These are phyloP conservation scores for Peronospora tabacina DNA, from an alignment of 352 stramenopile genomes.

Conservation along the genomic window DNA sequence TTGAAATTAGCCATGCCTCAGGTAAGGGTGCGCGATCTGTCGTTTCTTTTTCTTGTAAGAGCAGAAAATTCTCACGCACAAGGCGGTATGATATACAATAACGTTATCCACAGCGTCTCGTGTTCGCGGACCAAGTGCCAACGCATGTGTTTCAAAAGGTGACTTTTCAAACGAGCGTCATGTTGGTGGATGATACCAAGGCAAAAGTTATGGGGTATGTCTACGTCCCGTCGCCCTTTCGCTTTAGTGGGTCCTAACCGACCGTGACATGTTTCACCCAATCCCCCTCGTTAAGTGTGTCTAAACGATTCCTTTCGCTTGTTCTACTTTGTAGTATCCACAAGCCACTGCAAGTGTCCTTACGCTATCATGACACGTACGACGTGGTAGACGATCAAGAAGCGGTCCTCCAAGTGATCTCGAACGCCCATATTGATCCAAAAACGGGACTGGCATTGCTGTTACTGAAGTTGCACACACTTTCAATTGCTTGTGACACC, in stretches of 20 bases:
- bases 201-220: slow-evolving; percentile 45
- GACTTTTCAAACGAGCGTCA: slow-evolving; percentile 46
- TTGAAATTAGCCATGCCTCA: slow-evolving; percentile 30
- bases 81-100: slow-evolving; percentile 3
- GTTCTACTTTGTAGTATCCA: slow-evolving; percentile 19
- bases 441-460: slow-evolving; percentile 40
- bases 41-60: slow-evolving; percentile 4
- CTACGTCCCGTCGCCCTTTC: neutral
- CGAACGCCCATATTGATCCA: slow-evolving; percentile 26
- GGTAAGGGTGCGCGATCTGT: slow-evolving; percentile 21
- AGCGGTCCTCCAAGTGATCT: slow-evolving; percentile 25
- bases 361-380: slow-evolving; percentile 74
- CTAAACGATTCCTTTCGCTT: slow-evolving; percentile 1
- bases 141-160: slow-evolving; percentile 59
- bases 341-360: slow-evolving; percentile 41
- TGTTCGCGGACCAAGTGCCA: slow-evolving; percentile 46
- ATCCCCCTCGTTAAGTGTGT: neutral
- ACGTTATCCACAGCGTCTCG: slow-evolving; percentile 35
- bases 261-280: slow-evolving; percentile 6
- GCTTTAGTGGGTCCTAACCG: neutral
- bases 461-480: slow-evolving; percentile 36
- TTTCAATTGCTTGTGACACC: slow-evolving; percentile 51
- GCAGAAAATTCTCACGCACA: slow-evolving; percentile 6
- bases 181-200: slow-evolving; percentile 58
- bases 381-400: slow-evolving; percentile 61